These are phyloP conservation scores for Fusarium longipes DNA, from an alignment of 2,329 filamentous ascomycete species.

Conservation along the genomic window DNA sequence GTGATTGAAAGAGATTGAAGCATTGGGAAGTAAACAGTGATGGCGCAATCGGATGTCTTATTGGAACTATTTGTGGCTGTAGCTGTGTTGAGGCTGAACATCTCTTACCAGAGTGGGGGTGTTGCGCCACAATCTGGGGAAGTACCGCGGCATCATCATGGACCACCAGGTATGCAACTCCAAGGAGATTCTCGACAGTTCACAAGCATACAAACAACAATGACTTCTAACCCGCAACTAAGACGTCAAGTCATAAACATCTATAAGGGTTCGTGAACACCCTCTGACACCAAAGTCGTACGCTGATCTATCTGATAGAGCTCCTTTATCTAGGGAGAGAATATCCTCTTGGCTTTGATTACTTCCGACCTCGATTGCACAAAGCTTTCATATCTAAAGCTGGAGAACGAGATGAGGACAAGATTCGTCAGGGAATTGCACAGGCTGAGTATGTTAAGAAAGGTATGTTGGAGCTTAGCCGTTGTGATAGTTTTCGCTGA, in stretches of 20 bases:
- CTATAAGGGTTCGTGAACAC: slow-evolving; percentile 77
- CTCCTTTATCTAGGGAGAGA: slow-evolving; percentile 85
- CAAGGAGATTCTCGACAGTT: background rate
- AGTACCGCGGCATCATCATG: slow-evolving; percentile 24
- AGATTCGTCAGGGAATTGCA: slow-evolving; percentile 80
- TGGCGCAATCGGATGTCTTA: slow-evolving; percentile 5
- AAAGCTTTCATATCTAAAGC: slow-evolving; percentile 85
- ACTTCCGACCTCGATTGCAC: slow-evolving; percentile 85
- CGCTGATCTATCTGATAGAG: slow-evolving; percentile 62
- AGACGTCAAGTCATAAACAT: slow-evolving; percentile 83
- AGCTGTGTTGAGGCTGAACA: slow-evolving; percentile 16
- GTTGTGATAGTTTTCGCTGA: background rate
- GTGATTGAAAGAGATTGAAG: background rate
- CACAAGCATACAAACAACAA: slow-evolving; percentile 25
- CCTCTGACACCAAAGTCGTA: background rate
- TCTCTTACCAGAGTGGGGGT: slow-evolving; percentile 16
- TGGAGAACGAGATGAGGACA: slow-evolving; percentile 73
- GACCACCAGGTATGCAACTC: slow-evolving; percentile 8
- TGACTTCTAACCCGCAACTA: slow-evolving; percentile 65
- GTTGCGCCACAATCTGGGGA: slow-evolving; percentile 28
- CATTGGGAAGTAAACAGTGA: background rate
- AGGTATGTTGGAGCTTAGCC: slow-evolving; percentile 61
- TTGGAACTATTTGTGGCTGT: slow-evolving; percentile 31
- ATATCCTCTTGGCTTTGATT: slow-evolving; percentile 84
- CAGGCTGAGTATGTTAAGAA: slow-evolving; percentile 91